phyloP scores from a whole-genome alignment of 2,329 filamentous ascomycete species.

The Trichoderma cornu-damae region DNA sequence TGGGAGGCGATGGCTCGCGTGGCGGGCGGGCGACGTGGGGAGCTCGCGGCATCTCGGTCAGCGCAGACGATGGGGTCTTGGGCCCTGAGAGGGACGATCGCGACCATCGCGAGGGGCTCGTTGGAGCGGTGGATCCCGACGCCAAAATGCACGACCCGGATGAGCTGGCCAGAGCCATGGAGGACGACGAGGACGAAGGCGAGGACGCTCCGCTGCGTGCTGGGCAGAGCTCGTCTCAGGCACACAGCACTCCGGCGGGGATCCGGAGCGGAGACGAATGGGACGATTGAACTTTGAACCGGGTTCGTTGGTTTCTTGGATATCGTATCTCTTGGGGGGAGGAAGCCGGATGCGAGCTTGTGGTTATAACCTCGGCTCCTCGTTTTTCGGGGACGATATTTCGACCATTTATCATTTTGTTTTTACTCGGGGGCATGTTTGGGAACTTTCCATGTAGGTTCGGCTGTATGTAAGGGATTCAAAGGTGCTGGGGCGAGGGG shows the following conservation, averaged over 20 bases:
- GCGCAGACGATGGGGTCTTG: constrained; percentile 57
- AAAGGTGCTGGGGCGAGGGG: background rate
- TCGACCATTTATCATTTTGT: background rate
- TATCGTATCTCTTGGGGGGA: background rate
- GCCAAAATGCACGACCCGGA: constrained; percentile 63
- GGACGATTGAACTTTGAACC: constrained; percentile 34
- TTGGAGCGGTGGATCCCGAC: constrained; percentile 51
- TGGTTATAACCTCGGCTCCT: background rate
- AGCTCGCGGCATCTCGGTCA: constrained; percentile 59
- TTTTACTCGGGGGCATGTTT: background rate
- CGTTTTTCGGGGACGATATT: too few species aligned
- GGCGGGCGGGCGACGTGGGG: constrained; percentile 54
- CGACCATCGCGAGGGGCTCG: constrained; percentile 43
- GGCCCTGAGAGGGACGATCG: constrained; percentile 45
- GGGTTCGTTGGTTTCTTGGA: background rate
- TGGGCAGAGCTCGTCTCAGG: constrained; percentile 24
- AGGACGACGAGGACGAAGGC: constrained; percentile 47
- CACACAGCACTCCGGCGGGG: constrained; percentile 32
- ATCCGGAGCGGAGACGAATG: constrained; percentile 46
- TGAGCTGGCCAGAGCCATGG: constrained; percentile 55
- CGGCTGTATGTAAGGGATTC: background rate
- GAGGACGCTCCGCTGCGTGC: constrained; percentile 27
- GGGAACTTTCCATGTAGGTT: background rate
- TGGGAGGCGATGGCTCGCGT: constrained; percentile 31
- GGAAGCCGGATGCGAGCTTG: background rate